phyloP scores from a whole-genome alignment of 2,329 filamentous ascomycete species.

The Hymenoscyphus linearis region DNA sequence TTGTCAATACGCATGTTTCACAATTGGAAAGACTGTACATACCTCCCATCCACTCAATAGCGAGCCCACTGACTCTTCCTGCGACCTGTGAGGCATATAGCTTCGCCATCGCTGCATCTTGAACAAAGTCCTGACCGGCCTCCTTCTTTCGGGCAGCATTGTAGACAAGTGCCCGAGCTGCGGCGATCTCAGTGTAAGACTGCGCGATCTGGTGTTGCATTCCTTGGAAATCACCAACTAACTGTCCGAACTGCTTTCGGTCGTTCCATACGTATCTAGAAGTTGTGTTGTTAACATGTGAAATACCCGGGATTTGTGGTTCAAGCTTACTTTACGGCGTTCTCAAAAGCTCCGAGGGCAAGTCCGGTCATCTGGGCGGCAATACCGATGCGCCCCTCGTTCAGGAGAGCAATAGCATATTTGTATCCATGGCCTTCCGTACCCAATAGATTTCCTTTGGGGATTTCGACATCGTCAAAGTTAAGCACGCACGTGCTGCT shows the following conservation, averaged over 20 bases:
- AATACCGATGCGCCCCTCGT: conserved; percentile 96
- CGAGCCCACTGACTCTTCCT: conserved; percentile 74
- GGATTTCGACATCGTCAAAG: conserved; percentile 92
- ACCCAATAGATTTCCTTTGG: conserved; percentile 82
- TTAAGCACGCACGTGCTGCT: conserved; percentile 96
- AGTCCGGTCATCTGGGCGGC: conserved; percentile 98
- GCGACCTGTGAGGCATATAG: conserved; percentile 91
- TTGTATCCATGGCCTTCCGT: conserved; percentile 93
- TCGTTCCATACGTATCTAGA: conserved; percentile 91
- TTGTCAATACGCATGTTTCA: background rate
- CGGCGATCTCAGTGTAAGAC: conserved; percentile 87
- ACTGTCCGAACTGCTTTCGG: conserved; percentile 89
- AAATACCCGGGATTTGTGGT: conserved; percentile 3
- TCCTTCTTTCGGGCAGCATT: conserved; percentile 98
- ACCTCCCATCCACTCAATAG: conserved; percentile 98
- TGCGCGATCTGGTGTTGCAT: conserved; percentile 99
- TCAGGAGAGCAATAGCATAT: conserved; percentile 89
- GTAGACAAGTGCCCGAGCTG: conserved; percentile 87
- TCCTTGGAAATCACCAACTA: conserved; percentile 94
- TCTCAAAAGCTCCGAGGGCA: conserved; percentile 90
- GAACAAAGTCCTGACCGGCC: conserved; percentile 89
- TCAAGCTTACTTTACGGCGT: conserved; percentile 65
- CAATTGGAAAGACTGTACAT: background rate
- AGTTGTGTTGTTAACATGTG: conserved; percentile 16
- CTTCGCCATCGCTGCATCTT: conserved; percentile 97